Evolutionary conservation across 805 yeast species (phyloP).

Genomic region (Starmerella riodocensis): DNA sequence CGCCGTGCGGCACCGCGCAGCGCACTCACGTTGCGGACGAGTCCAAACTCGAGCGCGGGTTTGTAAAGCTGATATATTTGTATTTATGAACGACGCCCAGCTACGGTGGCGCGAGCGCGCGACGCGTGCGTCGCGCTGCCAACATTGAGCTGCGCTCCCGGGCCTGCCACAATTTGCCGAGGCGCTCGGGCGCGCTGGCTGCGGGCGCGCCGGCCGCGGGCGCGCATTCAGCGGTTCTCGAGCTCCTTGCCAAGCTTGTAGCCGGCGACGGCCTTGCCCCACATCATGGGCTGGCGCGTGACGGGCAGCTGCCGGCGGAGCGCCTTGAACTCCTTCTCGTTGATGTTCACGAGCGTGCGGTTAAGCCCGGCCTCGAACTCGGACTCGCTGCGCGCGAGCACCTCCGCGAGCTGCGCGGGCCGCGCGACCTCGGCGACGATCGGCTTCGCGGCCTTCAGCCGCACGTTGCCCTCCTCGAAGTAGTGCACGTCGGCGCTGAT

Average conservation of each 20-base stretch:
- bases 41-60: too few relatives aligned
- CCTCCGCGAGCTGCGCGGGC: constrained; percentile 12
- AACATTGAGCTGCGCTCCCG: too few relatives aligned
- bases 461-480: constrained; percentile 91
- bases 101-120: too few relatives aligned
- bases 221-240: constrained; percentile 8
- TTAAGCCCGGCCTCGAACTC: constrained; percentile 47
- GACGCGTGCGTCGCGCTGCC: too few relatives aligned
- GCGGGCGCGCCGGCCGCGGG: too few relatives aligned
- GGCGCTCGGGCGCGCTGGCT: too few relatives aligned
- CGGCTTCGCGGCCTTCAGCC: constrained; percentile 41
- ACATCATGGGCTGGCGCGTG: constrained; percentile 78
- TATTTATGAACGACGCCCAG: too few relatives aligned
- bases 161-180: too few relatives aligned
- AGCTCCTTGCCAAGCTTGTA: constrained; percentile 55
- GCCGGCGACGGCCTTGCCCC: constrained; percentile 90
- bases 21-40: too few relatives aligned
- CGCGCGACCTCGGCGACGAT: constrained; percentile 14
- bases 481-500: constrained; percentile 71
- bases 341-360: constrained; percentile 52
- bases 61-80: too few relatives aligned
- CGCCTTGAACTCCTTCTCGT: constrained; percentile 68
- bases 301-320: constrained; percentile 86
- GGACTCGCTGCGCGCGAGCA: constrained; percentile 42
- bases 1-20: too few relatives aligned